Percentiles rank a stretch among this genome's conserved stretches.
Evolutionary conservation across 2,329 filamentous ascomycete species (phyloP).

Genomic region (Colletotrichum sp.): DNA sequence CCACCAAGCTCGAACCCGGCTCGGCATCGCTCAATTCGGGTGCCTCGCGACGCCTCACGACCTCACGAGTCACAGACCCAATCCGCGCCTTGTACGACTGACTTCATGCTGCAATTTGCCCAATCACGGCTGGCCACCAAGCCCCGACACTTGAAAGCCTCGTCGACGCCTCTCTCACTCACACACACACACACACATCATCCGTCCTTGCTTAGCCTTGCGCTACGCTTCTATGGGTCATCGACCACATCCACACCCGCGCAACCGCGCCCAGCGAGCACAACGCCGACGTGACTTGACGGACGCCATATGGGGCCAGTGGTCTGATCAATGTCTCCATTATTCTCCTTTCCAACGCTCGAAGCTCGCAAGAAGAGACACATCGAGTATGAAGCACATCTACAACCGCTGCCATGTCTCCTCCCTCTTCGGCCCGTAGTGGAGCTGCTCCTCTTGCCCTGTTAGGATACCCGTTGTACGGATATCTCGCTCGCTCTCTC

Average conservation of each 20-base stretch:
- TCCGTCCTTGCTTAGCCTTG: not conserved
- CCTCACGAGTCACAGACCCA: not conserved
- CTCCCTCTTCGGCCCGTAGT: not conserved
- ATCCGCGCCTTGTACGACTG: not conserved
- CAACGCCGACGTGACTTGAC: not conserved
- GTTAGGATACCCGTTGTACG: not conserved
- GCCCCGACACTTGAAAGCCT: not conserved
- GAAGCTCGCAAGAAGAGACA: not conserved
- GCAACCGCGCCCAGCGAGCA: not conserved
- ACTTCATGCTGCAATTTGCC: not conserved
- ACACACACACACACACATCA: not conserved
- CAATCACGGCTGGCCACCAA: not conserved
- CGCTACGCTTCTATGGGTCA: not conserved
- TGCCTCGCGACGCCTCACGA: not conserved
- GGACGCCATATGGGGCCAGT: not conserved
- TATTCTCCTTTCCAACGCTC: not conserved
- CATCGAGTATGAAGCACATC: not conserved
- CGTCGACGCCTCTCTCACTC: not conserved
- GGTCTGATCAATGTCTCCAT: not conserved
- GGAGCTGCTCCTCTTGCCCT: not conserved
- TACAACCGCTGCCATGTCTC: not conserved
- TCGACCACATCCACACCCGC: not conserved
- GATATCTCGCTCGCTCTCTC: not conserved
- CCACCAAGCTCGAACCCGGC: slow-evolving; percentile 2
- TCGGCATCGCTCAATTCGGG: slow-evolving; percentile 4